These are phyloP conservation scores for Wickerhamomyces sp. DNA, from an alignment of 1,139 yeast species.

Conservation along the genomic window DNA sequence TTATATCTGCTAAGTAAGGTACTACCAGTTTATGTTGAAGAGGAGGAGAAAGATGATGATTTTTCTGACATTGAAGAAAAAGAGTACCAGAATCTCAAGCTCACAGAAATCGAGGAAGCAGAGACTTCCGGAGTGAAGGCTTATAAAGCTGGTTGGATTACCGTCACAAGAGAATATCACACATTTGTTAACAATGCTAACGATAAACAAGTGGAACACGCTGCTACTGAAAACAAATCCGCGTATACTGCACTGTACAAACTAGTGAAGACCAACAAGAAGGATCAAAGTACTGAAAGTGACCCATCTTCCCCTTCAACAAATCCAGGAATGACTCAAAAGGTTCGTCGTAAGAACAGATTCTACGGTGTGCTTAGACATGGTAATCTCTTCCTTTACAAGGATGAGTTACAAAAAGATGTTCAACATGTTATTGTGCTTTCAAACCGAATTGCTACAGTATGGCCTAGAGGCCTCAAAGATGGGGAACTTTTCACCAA, in stretches of 20 bases:
- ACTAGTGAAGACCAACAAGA: conserved; percentile 36
- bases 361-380: conserved; percentile 71
- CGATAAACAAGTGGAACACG: conserved; percentile 20
- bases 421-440: conserved; percentile 78
- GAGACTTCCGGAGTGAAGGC: conserved; percentile 59
- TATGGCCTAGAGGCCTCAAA: conserved; percentile 71
- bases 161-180: conserved; percentile 75
- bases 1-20: conserved; percentile 19
- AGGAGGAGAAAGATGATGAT: conserved; percentile 22
- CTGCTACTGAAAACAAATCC: conserved; percentile 33
- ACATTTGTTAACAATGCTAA: conserved; percentile 34
- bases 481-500: conserved; percentile 71
- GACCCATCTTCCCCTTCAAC: conserved; percentile 6
- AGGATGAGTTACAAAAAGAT: conserved; percentile 58
- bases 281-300: conserved; percentile 23
- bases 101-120: conserved; percentile 60
- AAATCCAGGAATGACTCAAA: conserved; percentile 24
- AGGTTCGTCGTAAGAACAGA: conserved; percentile 47
- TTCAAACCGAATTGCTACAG: conserved; percentile 59
- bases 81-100: conserved; percentile 40
- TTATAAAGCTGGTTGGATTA: conserved; percentile 72
- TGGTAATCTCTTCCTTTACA: conserved; percentile 79
- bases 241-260: conserved; percentile 60
- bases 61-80: conserved; percentile 18
- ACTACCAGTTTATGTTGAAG: conserved; percentile 18